phyloP scores from a whole-genome alignment of 2,329 filamentous ascomycete species.

The Claviceps sorghi region DNA sequence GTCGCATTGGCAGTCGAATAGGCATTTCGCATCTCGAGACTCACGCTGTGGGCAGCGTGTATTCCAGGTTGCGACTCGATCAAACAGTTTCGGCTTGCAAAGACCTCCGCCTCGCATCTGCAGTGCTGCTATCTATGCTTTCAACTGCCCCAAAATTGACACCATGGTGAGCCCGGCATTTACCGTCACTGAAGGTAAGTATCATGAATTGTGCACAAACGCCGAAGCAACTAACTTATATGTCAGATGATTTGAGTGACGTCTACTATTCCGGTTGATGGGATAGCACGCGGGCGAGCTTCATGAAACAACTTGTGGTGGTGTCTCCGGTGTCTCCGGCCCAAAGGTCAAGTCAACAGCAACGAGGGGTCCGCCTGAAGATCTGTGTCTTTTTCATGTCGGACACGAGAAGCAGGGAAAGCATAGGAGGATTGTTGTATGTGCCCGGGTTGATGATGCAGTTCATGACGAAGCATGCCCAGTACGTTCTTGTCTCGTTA shows the following conservation, averaged over 20 bases:
- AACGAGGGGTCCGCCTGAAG: slow-evolving; percentile 15
- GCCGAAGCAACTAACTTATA: slow-evolving; percentile 27
- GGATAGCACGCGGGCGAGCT: slow-evolving; percentile 2
- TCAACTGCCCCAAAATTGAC: too few species aligned
- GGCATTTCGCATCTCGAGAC: slow-evolving; percentile 15
- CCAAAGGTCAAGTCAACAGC: slow-evolving; percentile 26
- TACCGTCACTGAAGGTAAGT: slow-evolving; percentile 30
- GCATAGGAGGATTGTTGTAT: too few species aligned
- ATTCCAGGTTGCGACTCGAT: slow-evolving; percentile 14
- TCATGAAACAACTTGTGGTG: slow-evolving; percentile 2
- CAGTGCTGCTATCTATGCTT: too few species aligned
- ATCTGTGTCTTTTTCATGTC: slow-evolving; percentile 22
- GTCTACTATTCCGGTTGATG: slow-evolving; percentile 10
- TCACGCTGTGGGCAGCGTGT: slow-evolving; percentile 15
- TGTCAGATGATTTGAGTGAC: slow-evolving; percentile 17
- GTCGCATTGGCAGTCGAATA: slow-evolving; percentile 5
- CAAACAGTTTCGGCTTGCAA: slow-evolving; percentile 5
- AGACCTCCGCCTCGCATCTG: slow-evolving; percentile 7
- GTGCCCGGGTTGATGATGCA: slow-evolving; percentile 28
- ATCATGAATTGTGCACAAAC: slow-evolving; percentile 27
- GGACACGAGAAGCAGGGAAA: slow-evolving; percentile 20
- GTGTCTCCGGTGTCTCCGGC: slow-evolving; percentile 12
- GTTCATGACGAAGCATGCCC: slow-evolving; percentile 31
- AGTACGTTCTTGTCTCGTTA: slow-evolving; percentile 26
- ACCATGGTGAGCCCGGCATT: slow-evolving; percentile 22